Evolutionary conservation across 805 yeast genomes (phyloP).

Genomic region (Candida ficus): DNA sequence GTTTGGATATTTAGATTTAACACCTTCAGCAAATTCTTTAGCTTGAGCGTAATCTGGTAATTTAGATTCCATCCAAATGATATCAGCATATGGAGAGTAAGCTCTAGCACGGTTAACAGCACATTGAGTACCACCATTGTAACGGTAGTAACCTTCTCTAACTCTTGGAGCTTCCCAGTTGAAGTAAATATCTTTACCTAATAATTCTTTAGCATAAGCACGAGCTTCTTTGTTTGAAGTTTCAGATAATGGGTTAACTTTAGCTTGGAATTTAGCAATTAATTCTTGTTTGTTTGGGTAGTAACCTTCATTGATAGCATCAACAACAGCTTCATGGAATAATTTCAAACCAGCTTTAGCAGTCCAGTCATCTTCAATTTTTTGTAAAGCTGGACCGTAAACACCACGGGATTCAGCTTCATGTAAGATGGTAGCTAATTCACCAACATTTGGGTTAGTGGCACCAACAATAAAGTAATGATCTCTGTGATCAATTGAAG

Average conservation of each 20-base stretch:
- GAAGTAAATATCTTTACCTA: slow-evolving; percentile 81
- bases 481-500: slow-evolving; percentile 91
- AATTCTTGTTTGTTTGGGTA: slow-evolving; percentile 57
- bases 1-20: slow-evolving; percentile 70
- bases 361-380: slow-evolving; percentile 79
- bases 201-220: slow-evolving; percentile 62
- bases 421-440: slow-evolving; percentile 71
- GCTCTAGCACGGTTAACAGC: slow-evolving; percentile 96
- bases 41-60: slow-evolving; percentile 93
- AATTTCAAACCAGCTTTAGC: slow-evolving; percentile 77
- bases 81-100: slow-evolving; percentile 89
- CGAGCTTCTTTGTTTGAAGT: slow-evolving; percentile 79
- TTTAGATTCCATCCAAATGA: slow-evolving; percentile 98
- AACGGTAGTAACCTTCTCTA: slow-evolving; percentile 95
- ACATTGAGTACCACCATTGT: slow-evolving; percentile 94
- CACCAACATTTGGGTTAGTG: slow-evolving; percentile 76
- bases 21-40: slow-evolving; percentile 90
- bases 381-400: slow-evolving; percentile 63
- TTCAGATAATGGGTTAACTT: slow-evolving; percentile 70
- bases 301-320: slow-evolving; percentile 61
- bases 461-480: slow-evolving; percentile 89
- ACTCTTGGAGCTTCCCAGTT: slow-evolving; percentile 95
- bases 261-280: slow-evolving; percentile 57
- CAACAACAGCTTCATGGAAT: slow-evolving; percentile 88
- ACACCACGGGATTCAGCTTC: slow-evolving; percentile 76